A percentile compares a stretch with the other conserved stretches of the same genome.
Conservation (phyloP, 441 rosid genomes). For the Pelargonium myrrhifolium region DNA sequence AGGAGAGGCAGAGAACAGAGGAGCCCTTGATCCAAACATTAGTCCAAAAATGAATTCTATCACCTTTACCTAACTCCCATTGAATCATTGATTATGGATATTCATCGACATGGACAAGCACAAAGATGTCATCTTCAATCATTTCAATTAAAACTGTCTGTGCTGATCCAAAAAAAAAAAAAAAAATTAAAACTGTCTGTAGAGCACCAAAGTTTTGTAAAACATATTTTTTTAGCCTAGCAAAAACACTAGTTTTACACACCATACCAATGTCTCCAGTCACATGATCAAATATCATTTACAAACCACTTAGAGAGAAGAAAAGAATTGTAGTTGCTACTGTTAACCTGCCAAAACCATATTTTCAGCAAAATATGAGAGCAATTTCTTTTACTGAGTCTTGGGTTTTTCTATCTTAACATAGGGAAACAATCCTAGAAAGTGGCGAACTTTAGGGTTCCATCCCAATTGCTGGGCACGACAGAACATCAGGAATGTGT, state of each 20-base stretch:
- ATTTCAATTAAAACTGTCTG: too few relatives aligned
- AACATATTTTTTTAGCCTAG: too few relatives aligned
- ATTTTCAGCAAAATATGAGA: constrained; percentile 9
- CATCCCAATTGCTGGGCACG: constrained; percentile 78
- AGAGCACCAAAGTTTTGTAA: too few relatives aligned
- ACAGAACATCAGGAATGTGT: constrained; percentile 88
- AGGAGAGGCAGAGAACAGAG: too few relatives aligned
- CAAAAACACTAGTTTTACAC: constrained; percentile 11
- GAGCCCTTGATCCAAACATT: too few relatives aligned
- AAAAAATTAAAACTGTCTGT: too few relatives aligned
- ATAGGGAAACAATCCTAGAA: constrained; percentile 59
- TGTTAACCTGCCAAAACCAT: constrained; percentile 24
- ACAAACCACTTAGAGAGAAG: constrained; percentile 18
- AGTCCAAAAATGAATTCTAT: too few relatives aligned
- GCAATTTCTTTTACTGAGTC: constrained; percentile 35
- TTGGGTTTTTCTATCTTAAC: constrained; percentile 76
- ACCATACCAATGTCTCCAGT: constrained; percentile 10
- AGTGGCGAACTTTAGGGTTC: constrained; percentile 58
- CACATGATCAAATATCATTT: constrained; percentile 20
- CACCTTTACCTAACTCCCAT: too few relatives aligned
- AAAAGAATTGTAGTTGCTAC: constrained; percentile 17
- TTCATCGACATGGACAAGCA: too few relatives aligned
- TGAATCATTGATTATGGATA: too few relatives aligned
- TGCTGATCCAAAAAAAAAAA: too few relatives aligned
- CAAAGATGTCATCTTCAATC: too few relatives aligned